These are phyloP conservation scores for Kingdonia uniflora DNA, from an alignment of 164 flowering plant species.

Conservation along the genomic window DNA sequence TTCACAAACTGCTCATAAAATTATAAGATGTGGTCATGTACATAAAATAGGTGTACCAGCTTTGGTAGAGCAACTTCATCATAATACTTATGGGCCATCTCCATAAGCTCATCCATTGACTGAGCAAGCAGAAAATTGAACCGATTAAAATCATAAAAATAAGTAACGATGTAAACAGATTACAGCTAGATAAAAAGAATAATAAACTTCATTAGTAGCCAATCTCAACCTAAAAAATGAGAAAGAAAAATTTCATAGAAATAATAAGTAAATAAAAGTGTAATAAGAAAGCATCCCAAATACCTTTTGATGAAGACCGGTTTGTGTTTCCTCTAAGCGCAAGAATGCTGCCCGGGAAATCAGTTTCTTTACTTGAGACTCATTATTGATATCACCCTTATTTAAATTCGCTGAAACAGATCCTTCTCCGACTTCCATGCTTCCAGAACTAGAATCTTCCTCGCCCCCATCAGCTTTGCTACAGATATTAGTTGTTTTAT, in stretches of 20 bases:
- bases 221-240: background rate
- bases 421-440: slow-evolving; percentile 9
- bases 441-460: slow-evolving; percentile 11
- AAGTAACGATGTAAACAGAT: background rate
- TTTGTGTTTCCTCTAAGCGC: slow-evolving; percentile 67
- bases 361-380: slow-evolving; percentile 31
- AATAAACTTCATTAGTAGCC: background rate
- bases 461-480: slow-evolving; percentile 20
- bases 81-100: slow-evolving; percentile 59
- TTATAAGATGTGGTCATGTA: background rate
- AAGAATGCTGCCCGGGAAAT: slow-evolving; percentile 58
- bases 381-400: slow-evolving; percentile 21
- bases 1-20: slow-evolving; percentile 1
- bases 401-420: slow-evolving; percentile 14
- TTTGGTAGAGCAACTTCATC: slow-evolving; percentile 85
- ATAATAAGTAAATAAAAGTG: too few species aligned
- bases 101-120: slow-evolving; percentile 63
- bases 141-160: background rate
- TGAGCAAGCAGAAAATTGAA: slow-evolving; percentile 22
- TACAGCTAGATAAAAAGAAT: background rate
- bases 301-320: slow-evolving; percentile 82
- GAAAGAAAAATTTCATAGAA: background rate
- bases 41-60: slow-evolving; percentile 40
- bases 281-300: background rate
- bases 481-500: slow-evolving; percentile 16